phyloP scores from a whole-genome alignment of 768 basidiomycete genomes.

The Naematelia aurantialba region DNA sequence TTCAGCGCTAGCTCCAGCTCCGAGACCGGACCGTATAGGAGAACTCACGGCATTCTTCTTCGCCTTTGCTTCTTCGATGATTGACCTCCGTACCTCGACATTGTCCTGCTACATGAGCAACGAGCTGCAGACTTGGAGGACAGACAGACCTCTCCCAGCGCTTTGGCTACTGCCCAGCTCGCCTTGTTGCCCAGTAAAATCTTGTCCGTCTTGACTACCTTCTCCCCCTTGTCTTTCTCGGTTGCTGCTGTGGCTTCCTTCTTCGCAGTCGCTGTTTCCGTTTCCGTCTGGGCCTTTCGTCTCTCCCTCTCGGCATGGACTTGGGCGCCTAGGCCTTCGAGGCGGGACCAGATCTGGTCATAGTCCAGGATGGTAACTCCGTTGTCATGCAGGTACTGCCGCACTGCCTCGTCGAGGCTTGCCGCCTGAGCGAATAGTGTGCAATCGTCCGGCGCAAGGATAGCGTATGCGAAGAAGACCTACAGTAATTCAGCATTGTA shows the following conservation, averaged over 20 bases:
- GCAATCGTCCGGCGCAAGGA: constrained; percentile 61
- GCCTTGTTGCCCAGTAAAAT: constrained; percentile 73
- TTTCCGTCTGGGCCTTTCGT: constrained; percentile 4
- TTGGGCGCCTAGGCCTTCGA: constrained; percentile 51
- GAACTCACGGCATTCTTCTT: constrained; percentile 50
- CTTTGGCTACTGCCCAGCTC: constrained; percentile 74
- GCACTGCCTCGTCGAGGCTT: constrained; percentile 57
- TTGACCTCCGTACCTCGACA: constrained; percentile 63
- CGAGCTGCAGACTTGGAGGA: background rate
- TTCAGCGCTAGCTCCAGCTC: too few species aligned
- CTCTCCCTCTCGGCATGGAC: constrained; percentile 11
- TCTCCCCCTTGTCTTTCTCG: constrained; percentile 15
- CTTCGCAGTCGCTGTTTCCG: background rate
- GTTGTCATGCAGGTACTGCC: constrained; percentile 56
- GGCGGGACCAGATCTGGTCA: constrained; percentile 61
- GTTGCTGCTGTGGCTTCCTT: constrained; percentile 5
- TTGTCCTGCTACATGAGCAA: constrained; percentile 55
- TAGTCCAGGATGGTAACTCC: constrained; percentile 69
- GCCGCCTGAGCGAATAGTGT: constrained; percentile 65
- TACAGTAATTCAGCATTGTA: too few species aligned
- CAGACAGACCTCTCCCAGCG: constrained; percentile 63
- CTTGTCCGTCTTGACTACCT: constrained; percentile 51
- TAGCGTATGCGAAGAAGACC: constrained; percentile 89
- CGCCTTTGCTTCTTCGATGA: constrained; percentile 61
- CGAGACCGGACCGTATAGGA: too few species aligned